phyloP scores from a whole-genome alignment of 108 stramenopile genomes.

The Hondaea fermentalgiana region DNA sequence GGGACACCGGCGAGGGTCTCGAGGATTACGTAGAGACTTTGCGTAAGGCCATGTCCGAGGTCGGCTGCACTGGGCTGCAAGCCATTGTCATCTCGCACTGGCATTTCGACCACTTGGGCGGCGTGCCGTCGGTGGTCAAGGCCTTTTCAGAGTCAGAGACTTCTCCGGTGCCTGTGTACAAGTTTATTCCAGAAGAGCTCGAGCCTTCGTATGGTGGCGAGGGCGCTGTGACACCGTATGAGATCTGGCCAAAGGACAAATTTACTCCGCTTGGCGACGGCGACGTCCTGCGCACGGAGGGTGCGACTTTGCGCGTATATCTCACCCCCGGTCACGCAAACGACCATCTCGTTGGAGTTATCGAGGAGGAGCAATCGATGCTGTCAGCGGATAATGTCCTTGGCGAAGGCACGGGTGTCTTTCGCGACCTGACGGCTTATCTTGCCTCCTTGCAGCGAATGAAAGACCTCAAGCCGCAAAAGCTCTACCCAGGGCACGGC shows the following conservation, averaged over 20 bases:
- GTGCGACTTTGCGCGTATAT: background rate
- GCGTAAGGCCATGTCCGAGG: slow-evolving; percentile 19
- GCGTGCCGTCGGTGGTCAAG: background rate
- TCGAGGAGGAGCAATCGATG: background rate
- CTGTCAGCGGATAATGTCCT: background rate
- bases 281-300: background rate
- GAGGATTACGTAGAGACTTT: slow-evolving; percentile 18
- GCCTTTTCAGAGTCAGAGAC: background rate
- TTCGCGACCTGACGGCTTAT: background rate
- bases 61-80: background rate
- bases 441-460: background rate
- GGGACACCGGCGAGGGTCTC: slow-evolving; percentile 39
- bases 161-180: background rate
- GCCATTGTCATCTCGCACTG: slow-evolving; percentile 24
- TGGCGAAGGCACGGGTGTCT: background rate
- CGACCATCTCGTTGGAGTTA: background rate
- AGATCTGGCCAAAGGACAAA: background rate
- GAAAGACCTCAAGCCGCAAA: background rate
- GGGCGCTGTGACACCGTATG: background rate
- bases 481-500: background rate
- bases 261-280: background rate
- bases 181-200: background rate
- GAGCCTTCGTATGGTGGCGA: background rate
- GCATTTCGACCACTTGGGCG: slow-evolving; percentile 28
- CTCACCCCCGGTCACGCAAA: background rate